Evolutionary conservation across 129 eudicot species (phyloP).

Genomic region (Flaveria robusta): DNA sequence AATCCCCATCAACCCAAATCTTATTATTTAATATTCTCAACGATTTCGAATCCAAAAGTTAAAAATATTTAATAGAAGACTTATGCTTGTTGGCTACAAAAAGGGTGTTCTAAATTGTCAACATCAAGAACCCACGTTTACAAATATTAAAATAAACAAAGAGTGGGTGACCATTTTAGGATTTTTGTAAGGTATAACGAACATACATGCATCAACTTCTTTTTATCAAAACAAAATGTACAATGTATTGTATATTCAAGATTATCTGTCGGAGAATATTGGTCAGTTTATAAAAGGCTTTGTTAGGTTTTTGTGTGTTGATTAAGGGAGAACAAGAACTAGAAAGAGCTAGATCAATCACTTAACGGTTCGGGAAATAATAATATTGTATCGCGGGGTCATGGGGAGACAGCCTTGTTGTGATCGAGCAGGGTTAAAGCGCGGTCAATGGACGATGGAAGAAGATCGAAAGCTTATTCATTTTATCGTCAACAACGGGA

Average conservation of each 20-base stretch:
- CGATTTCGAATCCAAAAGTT: conserved; percentile 23
- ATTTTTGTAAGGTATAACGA: background rate
- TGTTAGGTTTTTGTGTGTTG: conserved; percentile 33
- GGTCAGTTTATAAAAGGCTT: conserved; percentile 33
- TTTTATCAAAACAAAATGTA: background rate
- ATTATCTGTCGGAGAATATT: conserved; percentile 27
- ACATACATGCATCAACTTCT: conserved; percentile 4
- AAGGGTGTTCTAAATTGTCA: conserved; percentile 35
- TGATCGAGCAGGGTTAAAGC: conserved; percentile 75
- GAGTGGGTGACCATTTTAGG: conserved; percentile 42
- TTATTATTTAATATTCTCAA: conserved; percentile 20
- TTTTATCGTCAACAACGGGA: conserved; percentile 69
- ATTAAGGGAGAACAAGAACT: background rate
- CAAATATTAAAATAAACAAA: conserved; percentile 24
- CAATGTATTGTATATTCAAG: conserved; percentile 20
- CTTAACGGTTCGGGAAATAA: background rate
- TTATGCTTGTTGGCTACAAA: conserved; percentile 26
- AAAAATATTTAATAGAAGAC: conserved; percentile 21
- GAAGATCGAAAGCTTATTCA: conserved; percentile 74
- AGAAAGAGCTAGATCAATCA: conserved; percentile 8
- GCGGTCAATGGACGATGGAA: conserved; percentile 87
- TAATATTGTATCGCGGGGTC: background rate
- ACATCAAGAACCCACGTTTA: conserved; percentile 45
- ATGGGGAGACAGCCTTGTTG: conserved; percentile 88
- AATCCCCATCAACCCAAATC: conserved; percentile 39